These are phyloP conservation scores for Citrus australasica DNA, from an alignment of 345 rosid genomes.

Conservation along the genomic window DNA sequence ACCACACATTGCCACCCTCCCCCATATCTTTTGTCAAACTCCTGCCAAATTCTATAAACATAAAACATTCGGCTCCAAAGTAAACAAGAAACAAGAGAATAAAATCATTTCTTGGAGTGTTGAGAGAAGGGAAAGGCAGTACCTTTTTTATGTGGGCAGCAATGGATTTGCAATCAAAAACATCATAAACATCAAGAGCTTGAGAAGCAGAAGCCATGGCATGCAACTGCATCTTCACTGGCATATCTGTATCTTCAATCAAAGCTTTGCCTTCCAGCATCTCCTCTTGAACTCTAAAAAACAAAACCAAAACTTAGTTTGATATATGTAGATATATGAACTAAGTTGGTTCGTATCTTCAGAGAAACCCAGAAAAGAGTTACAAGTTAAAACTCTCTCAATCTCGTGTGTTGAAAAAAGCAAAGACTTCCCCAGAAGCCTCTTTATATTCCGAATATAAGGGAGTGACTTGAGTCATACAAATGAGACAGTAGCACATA, in stretches of 20 bases:
- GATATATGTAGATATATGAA: slow-evolving; percentile 2
- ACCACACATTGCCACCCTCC: slow-evolving; percentile 85
- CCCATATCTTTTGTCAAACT: slow-evolving; percentile 59
- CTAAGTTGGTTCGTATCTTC: slow-evolving; percentile 10
- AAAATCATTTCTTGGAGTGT: neutral
- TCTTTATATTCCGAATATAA: slow-evolving; percentile 10
- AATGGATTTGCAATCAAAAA: slow-evolving; percentile 53
- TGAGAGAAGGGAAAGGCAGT: neutral
- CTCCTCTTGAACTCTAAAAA: slow-evolving; percentile 1
- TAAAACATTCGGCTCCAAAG: neutral
- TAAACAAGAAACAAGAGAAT: neutral
- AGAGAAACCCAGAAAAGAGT: slow-evolving; percentile 20
- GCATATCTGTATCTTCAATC: slow-evolving; percentile 91
- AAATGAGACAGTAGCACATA: slow-evolving; percentile 10
- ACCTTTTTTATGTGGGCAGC: slow-evolving; percentile 74
- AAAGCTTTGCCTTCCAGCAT: slow-evolving; percentile 78
- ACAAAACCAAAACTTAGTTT: neutral
- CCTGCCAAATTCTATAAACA: slow-evolving; percentile 28
- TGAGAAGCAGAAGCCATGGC: slow-evolving; percentile 89
- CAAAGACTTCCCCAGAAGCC: neutral
- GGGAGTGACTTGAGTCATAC: slow-evolving; percentile 1
- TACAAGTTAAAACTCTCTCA: neutral
- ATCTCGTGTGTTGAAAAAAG: slow-evolving; percentile 9
- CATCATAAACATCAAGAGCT: slow-evolving; percentile 70
- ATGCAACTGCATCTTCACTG: slow-evolving; percentile 80